A percentile compares a stretch with the other conserved stretches of the same genome.
Conservation (phyloP, 768 basidiomycete species). For the Boletellus ananas region DNA sequence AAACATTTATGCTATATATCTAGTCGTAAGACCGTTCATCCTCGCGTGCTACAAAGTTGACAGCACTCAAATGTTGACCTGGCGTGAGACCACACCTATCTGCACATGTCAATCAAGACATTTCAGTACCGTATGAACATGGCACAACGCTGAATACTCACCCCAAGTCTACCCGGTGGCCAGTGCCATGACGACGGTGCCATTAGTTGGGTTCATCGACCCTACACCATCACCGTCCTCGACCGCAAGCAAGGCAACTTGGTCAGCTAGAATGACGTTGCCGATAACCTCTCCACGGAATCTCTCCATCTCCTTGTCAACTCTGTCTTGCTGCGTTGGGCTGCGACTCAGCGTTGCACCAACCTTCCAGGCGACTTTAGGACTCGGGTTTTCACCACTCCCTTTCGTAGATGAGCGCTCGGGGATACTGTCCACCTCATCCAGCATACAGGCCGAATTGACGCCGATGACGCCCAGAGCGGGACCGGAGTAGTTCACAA, state of each 20-base stretch:
- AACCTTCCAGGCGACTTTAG: slow-evolving; percentile 30
- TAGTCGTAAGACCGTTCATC: slow-evolving; percentile 27
- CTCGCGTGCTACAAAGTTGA: slow-evolving; percentile 22
- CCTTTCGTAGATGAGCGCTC: slow-evolving; percentile 51
- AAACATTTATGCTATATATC: slow-evolving; percentile 36
- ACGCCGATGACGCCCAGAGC: slow-evolving; percentile 1
- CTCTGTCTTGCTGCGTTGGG: slow-evolving; percentile 20
- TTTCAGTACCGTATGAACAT: slow-evolving; percentile 2
- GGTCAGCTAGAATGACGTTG: slow-evolving; percentile 35
- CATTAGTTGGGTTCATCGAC: slow-evolving; percentile 12
- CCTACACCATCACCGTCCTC: slow-evolving; percentile 24
- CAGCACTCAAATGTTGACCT: slow-evolving; percentile 29
- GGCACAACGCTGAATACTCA: slow-evolving; percentile 4
- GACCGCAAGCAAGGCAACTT: slow-evolving; percentile 35
- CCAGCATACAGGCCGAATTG: slow-evolving; percentile 28
- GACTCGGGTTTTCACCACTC: slow-evolving; percentile 35
- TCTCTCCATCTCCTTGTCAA: slow-evolving; percentile 34
- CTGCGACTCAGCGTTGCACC: slow-evolving; percentile 10
- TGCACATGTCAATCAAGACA: neutral
- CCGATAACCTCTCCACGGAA: slow-evolving; percentile 34
- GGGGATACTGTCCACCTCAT: slow-evolving; percentile 44
- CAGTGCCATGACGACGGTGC: slow-evolving; percentile 18
- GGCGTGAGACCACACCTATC: slow-evolving; percentile 19
- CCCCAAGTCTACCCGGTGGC: slow-evolving; percentile 26
- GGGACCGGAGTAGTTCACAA: slow-evolving; percentile 37